A percentile compares a stretch with the other conserved stretches of the same genome.
phyloP scores from a whole-genome alignment of 129 eudicot species.

The Artemisia annua region DNA sequence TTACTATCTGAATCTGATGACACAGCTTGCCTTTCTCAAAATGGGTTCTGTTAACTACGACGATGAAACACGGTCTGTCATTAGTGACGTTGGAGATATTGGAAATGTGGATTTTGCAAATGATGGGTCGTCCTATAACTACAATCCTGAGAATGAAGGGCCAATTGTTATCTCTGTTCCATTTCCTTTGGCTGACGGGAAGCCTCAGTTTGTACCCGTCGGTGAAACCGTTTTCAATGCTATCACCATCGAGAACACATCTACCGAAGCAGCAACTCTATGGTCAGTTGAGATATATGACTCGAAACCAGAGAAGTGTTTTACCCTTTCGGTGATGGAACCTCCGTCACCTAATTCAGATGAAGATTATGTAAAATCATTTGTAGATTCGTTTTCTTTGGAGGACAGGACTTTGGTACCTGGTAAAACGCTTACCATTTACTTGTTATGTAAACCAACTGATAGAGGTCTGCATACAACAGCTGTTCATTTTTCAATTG shows the following conservation, averaged over 20 bases:
- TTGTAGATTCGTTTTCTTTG: conserved; percentile 52
- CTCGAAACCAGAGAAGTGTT: conserved; percentile 73
- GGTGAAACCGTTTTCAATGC: conserved; percentile 28
- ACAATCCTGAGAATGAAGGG: too few species aligned
- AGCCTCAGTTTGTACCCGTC: too few species aligned
- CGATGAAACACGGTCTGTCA: conserved; percentile 68
- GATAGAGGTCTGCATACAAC: conserved; percentile 71
- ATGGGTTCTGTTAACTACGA: conserved; percentile 48
- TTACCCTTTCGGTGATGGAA: conserved; percentile 79
- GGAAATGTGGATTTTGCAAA: conserved; percentile 61
- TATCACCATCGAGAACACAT: too few species aligned
- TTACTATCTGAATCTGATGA: conserved; percentile 19
- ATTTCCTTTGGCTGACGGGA: too few species aligned
- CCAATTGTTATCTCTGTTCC: too few species aligned
- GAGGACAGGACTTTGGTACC: conserved; percentile 75
- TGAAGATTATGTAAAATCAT: conserved; percentile 36
- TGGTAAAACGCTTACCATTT: conserved; percentile 49
- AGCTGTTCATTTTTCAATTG: conserved; percentile 75
- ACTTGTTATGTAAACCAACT: conserved; percentile 81
- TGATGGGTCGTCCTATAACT: too few species aligned
- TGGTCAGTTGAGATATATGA: conserved; percentile 73
- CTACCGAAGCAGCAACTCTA: conserved; percentile 27
- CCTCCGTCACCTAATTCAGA: conserved; percentile 70
- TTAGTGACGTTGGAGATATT: conserved; percentile 75
- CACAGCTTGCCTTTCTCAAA: conserved; percentile 12